These are phyloP conservation scores for Lepidium sativum DNA, from an alignment of 345 rosid genomes.

Conservation along the genomic window DNA sequence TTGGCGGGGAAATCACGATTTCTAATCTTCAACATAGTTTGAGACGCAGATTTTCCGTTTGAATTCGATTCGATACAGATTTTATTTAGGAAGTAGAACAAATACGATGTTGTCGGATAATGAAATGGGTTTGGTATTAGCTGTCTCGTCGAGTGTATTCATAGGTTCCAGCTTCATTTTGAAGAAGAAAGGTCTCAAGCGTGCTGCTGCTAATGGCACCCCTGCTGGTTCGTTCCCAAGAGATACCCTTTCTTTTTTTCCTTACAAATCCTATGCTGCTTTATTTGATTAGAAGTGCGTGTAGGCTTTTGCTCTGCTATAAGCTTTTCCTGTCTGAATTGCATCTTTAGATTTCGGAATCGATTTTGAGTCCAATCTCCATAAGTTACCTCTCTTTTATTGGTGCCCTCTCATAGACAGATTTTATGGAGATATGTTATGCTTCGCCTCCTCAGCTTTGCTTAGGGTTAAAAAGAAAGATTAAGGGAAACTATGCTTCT, in stretches of 20 bases:
- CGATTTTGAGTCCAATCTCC: background rate
- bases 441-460: background rate
- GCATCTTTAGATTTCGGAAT: background rate
- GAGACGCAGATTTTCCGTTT: slow-evolving; percentile 20
- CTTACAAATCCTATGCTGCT: no score
- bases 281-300: no score
- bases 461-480: background rate
- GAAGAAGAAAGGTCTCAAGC: slow-evolving; percentile 93
- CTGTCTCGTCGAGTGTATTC: slow-evolving; percentile 66
- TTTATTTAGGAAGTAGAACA: no score
- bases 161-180: slow-evolving; percentile 86
- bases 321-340: no score
- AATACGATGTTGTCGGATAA: slow-evolving; percentile 44
- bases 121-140: slow-evolving; percentile 63
- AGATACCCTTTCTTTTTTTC: background rate
- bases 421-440: background rate
- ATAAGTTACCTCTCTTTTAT: background rate
- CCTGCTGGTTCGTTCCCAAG: slow-evolving; percentile 53
- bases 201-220: slow-evolving; percentile 71
- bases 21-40: no score
- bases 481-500: background rate
- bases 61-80: background rate
- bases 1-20: no score
- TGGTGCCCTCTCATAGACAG: background rate
- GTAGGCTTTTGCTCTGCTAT: no score